A percentile compares a stretch with the other conserved stretches of the same genome.
Conservation (phyloP, 2,329 filamentous ascomycete genomes). For the Fonsecaea erecta region DNA sequence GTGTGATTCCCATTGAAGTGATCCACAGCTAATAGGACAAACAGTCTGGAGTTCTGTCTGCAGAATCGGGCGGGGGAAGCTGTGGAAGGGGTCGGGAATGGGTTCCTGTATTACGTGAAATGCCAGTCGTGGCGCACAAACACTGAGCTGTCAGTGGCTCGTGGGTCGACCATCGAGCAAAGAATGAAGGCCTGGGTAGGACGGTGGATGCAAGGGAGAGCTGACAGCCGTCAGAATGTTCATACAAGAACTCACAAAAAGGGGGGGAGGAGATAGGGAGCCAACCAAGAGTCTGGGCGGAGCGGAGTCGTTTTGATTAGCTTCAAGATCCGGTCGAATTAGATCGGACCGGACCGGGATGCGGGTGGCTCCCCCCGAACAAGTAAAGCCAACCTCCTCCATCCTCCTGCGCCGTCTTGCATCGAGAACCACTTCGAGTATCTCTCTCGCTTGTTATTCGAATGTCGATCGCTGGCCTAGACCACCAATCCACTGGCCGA, state of each 20-base stretch:
- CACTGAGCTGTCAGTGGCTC: not conserved
- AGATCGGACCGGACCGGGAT: constrained; percentile 6
- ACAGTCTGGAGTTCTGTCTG: not conserved
- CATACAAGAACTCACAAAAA: not conserved
- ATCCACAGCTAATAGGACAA: not conserved
- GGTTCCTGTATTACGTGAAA: constrained; percentile 13
- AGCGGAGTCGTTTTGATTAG: not conserved
- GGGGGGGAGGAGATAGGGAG: not conserved
- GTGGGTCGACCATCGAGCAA: constrained; percentile 4
- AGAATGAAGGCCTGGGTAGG: not conserved
- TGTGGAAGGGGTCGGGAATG: not conserved
- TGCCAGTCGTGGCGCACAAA: constrained; percentile 1
- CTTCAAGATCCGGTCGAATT: not conserved
- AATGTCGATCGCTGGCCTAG: constrained; percentile 2
- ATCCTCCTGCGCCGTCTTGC: not conserved
- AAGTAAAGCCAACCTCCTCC: not conserved
- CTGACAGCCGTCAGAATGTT: constrained; percentile 6
- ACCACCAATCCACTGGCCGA: not conserved
- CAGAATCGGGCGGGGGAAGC: not conserved
- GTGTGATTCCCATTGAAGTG: not conserved
- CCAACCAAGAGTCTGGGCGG: not conserved
- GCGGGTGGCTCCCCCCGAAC: not conserved
- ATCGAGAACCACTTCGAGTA: constrained; percentile 5
- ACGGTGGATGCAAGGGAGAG: not conserved
- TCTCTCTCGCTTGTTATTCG: constrained; percentile 3